Base-by-base conservation (phyloP, 2,329 filamentous ascomycete genomes). In the Chaetothyriales sp. region DNA sequence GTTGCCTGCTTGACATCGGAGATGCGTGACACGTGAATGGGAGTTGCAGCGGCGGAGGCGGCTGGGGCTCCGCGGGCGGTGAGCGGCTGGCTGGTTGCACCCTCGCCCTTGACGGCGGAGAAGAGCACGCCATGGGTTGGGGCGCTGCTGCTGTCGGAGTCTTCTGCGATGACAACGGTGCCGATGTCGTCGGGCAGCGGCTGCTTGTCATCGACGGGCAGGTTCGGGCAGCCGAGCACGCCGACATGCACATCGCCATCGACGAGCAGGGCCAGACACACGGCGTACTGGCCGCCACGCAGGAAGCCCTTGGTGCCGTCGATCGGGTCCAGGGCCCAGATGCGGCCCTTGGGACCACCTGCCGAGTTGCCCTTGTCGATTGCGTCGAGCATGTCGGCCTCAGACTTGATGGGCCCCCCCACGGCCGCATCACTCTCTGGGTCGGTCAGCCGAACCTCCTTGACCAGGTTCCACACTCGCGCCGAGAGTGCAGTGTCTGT, bases 281-380 rank as follows among this genome's bases (percentile, higher is more conserved):
- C 88, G 50, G 92, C 93, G 65, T 98, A 98, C 72, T 98, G 92
- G 42, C 89, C 93, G 49, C 92, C 92, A 55, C 93, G 80, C 54
- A 98, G 74, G 72, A 98, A 98, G 26, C 92, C 93, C 72, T 95
- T 95, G 49, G 92, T 98, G 58, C 92, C 92, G 68, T 98, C 92
- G 56, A 98, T 95, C 53, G 92, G 92, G 68, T 98, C 92, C 51
- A 98, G 81, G 43, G 90, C 86, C 92, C 92, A 98, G 67, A 96
- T 86, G 59, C 92, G 77, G 55, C 87, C 88, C 57, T 73, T 75
- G 54, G 70, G 67, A 25, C 87, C 87, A 53, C 87, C 87, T 51
- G 77, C 69, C 68, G 81, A 86, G 64, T 77, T 78, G 43, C 83
- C 83, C 54, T 69, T 67, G 69, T 86, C 83, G 58, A 86, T 80